Evolutionary conservation across 345 rosid species (phyloP).

Genomic region (Turnera subulata): DNA sequence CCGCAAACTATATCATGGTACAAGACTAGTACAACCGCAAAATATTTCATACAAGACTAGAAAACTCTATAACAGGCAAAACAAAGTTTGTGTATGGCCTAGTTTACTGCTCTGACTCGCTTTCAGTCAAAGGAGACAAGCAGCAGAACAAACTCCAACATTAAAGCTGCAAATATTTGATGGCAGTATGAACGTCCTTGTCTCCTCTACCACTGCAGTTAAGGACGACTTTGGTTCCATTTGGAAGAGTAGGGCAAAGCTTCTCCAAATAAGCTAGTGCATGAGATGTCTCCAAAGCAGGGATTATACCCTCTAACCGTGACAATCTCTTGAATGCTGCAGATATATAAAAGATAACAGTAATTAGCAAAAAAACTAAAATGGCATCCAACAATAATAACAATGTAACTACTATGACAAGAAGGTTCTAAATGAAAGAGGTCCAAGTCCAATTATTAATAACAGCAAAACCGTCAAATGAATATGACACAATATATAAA

Average conservation of each 20-base stretch:
- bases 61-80: slow-evolving; percentile 2
- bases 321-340: slow-evolving; percentile 88
- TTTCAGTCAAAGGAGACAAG: neutral
- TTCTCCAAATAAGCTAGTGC: slow-evolving; percentile 77
- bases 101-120: neutral
- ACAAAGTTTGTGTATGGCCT: neutral
- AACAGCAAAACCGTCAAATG: too few relatives aligned
- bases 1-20: too few relatives aligned
- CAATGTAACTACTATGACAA: too few relatives aligned
- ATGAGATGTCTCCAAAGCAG: slow-evolving; percentile 92
- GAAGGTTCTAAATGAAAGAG: too few relatives aligned
- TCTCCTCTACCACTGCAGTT: slow-evolving; percentile 93
- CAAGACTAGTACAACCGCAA: too few relatives aligned
- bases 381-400: neutral
- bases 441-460: too few relatives aligned
- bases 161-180: slow-evolving; percentile 58
- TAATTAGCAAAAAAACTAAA: neutral
- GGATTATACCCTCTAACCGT: slow-evolving; percentile 78
- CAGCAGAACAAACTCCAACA: neutral
- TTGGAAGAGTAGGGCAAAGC: slow-evolving; percentile 68
- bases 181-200: slow-evolving; percentile 88
- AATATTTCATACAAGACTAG: too few relatives aligned
- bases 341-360: neutral
- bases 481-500: too few relatives aligned
- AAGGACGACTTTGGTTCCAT: slow-evolving; percentile 62